These are phyloP conservation scores for Penicillium ochrochloron DNA, from an alignment of 495 filamentous ascomycete species.

Conservation along the genomic window DNA sequence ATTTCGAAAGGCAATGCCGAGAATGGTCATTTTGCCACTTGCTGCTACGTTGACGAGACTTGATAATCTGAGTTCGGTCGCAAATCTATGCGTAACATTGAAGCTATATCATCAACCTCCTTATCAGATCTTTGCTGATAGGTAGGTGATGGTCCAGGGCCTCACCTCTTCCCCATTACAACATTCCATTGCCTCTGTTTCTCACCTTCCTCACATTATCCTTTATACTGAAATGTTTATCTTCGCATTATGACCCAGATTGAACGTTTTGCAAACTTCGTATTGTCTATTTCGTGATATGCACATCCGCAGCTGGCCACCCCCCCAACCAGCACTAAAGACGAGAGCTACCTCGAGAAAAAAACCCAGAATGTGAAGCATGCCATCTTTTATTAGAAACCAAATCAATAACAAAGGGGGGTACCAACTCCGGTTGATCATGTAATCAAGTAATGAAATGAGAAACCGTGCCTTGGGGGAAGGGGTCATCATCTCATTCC, in stretches of 20 bases:
- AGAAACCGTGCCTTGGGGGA: constrained; percentile 43
- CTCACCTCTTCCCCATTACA: too few species aligned
- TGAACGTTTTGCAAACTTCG: constrained; percentile 33
- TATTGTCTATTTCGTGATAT: constrained; percentile 39
- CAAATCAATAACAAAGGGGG: constrained; percentile 41
- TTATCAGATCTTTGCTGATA: too few species aligned
- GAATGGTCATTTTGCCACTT: too few species aligned
- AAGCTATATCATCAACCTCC: too few species aligned
- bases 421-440: constrained; percentile 56
- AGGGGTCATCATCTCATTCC: constrained; percentile 43
- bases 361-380: constrained; percentile 33
- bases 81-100: too few species aligned
- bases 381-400: constrained; percentile 50
- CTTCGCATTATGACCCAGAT: not conserved
- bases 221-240: not conserved
- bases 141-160: too few species aligned
- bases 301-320: constrained; percentile 24
- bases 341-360: constrained; percentile 26
- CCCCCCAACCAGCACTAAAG: constrained; percentile 20
- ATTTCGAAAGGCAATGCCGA: too few species aligned
- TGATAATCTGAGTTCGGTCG: too few species aligned
- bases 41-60: too few species aligned
- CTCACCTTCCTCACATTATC: too few species aligned
- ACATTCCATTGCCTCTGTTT: too few species aligned
- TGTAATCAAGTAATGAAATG: constrained; percentile 51